These are phyloP conservation scores for Monosporascus ibericus DNA, from an alignment of 2,329 filamentous ascomycete species.

Conservation along the genomic window DNA sequence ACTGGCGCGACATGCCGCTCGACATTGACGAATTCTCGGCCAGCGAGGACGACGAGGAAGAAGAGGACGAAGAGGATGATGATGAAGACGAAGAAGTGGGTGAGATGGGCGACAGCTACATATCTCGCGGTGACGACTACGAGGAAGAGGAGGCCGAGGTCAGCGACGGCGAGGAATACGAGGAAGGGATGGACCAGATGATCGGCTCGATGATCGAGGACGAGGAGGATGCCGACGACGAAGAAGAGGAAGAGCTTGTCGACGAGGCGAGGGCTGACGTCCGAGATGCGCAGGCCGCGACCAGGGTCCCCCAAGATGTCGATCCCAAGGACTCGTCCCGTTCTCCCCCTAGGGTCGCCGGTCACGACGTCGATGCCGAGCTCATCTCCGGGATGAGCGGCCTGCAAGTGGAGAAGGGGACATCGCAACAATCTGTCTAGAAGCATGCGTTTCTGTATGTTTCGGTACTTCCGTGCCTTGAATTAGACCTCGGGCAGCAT, in stretches of 20 bases:
- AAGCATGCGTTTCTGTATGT: not conserved
- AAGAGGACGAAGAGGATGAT: conserved; percentile 31
- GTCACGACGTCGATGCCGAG: conserved; percentile 47
- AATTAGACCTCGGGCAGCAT: not conserved
- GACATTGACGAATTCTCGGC: conserved; percentile 86
- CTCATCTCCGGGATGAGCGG: conserved; percentile 54
- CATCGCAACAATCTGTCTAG: not conserved
- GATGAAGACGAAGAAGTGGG: conserved; percentile 39
- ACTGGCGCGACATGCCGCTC: conserved; percentile 82
- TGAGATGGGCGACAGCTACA: conserved; percentile 37
- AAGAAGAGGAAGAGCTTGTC: conserved; percentile 30
- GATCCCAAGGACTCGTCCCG: conserved; percentile 4
- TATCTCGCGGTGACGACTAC: conserved; percentile 30
- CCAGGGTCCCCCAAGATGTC: conserved; percentile 8
- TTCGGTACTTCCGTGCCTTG: not conserved
- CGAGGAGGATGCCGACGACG: conserved; percentile 27
- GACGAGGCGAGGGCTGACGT: conserved; percentile 16
- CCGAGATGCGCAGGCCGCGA: not conserved
- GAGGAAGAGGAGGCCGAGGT: conserved; percentile 26
- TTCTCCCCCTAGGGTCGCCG: conserved; percentile 13
- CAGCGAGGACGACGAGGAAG: conserved; percentile 50
- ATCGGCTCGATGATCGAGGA: conserved; percentile 34
- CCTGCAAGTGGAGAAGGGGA: conserved; percentile 39
- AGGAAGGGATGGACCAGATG: conserved; percentile 35
- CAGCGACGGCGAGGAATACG: conserved; percentile 34